A percentile compares a stretch with the other conserved stretches of the same genome.
phyloP scores from a whole-genome alignment of 164 flowering plant species.

The Nymphaea thermarum region DNA sequence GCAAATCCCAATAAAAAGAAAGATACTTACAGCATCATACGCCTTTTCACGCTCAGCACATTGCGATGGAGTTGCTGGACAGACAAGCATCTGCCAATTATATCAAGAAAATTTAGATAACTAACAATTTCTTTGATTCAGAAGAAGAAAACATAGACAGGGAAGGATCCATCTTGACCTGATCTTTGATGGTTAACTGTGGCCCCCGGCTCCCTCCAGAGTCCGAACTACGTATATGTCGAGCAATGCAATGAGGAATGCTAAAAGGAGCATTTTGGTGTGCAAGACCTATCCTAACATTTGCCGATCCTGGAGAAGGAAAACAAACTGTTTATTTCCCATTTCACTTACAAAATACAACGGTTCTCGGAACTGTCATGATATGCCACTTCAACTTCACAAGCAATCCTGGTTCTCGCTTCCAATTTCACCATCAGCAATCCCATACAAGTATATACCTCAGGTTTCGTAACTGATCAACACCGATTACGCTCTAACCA shows the following conservation, averaged over 20 bases:
- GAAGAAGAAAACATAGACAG: not conserved
- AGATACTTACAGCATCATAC: conserved; percentile 59
- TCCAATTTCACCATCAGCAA: no score
- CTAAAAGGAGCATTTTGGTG: conserved; percentile 61
- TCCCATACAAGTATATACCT: no score
- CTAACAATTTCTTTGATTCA: not conserved
- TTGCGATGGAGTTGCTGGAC: conserved; percentile 69
- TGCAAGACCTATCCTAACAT: conserved; percentile 78
- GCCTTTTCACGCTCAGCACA: conserved; percentile 87
- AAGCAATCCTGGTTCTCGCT: no score
- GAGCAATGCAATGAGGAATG: conserved; percentile 89
- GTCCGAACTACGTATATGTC: conserved; percentile 28
- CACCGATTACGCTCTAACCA: no score
- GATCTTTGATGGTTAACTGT: conserved; percentile 56
- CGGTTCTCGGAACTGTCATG: not conserved
- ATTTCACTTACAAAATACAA: not conserved
- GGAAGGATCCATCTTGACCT: conserved; percentile 25
- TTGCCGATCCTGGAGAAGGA: conserved; percentile 56
- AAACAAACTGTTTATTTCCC: no score
- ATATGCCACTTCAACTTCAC: no score
- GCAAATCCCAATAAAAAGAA: not conserved
- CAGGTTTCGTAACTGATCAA: no score
- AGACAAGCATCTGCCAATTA: conserved; percentile 53
- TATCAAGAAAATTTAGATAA: no score
- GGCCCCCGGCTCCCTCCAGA: conserved; percentile 9